Evolutionary conservation across 371 early-diverging fungal genomes (phyloP), one percentile per base, ranked within the genome.

Genomic region (Apophysomyces sp.): DNA sequence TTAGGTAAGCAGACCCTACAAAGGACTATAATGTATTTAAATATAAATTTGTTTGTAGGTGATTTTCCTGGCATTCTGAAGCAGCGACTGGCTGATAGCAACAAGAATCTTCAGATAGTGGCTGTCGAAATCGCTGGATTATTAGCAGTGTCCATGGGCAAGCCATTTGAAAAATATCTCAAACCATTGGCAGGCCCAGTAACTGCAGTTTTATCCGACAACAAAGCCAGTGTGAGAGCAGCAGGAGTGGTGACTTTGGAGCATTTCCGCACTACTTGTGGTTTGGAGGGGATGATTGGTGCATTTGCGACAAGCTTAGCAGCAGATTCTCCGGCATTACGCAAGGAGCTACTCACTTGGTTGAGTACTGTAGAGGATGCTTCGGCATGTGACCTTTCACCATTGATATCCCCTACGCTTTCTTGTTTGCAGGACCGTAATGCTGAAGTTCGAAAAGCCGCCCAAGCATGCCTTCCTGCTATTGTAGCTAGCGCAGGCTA

Each of bases 271-370:
- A 80, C 75, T 4, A 87, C 88, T 24, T 81, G 82, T 28, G 86
- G 86, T 9, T 62, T 96, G 36, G 93, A 92, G 27, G 67, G 81
- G 9, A 71, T 98, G 65, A 63, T 93, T 11, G 65, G 85, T 1
- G 73, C 88, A 3, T 68, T 90, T 51, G 89, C 90, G 0, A 74
- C 80, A 1, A 83, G 87, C 7, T 70, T 98, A 32, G 85, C 82
- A 2, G 83, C 87, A 26, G 94, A 94, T 52, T 84, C 91, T 1
- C 90, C 93, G 0, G 74, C 84, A 0, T 71, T 97, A 18, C 88
- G 97, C n/a, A 92, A 94, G 74, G 94, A 97, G 63, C 74, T 97
- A 27, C 69, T 94, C 32, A 77, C 72, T 2, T 96, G 95, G 96
- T 61, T 91, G 5, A 76, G 76, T 3, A 64, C 87, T 8, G 77